These are phyloP conservation scores for Castanea sativa DNA, from an alignment of 306 rosid genomes.

Conservation along the genomic window DNA sequence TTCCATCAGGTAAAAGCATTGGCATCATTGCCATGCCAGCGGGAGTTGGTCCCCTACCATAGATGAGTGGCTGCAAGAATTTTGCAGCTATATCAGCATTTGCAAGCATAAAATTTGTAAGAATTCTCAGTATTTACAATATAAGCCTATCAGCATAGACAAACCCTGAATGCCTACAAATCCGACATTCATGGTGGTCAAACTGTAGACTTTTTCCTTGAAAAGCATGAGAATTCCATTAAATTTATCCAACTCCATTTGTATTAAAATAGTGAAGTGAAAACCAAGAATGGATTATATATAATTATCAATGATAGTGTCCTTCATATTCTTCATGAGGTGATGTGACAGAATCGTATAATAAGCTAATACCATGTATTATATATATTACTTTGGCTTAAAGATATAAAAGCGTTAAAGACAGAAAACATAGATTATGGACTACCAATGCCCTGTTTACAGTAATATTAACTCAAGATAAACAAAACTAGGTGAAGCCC, in stretches of 20 bases:
- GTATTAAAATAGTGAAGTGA: not conserved
- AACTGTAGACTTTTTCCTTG: not conserved
- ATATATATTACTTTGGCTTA: not conserved
- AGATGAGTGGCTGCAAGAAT: slow-evolving; percentile 63
- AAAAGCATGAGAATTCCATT: not conserved
- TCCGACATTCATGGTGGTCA: not conserved
- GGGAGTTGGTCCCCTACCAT: slow-evolving; percentile 58
- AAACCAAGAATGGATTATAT: not conserved
- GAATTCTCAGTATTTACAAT: not conserved
- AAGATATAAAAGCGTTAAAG: not conserved
- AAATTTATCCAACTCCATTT: not conserved
- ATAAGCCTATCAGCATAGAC: not conserved
- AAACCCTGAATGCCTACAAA: not conserved
- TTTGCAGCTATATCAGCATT: slow-evolving; percentile 29
- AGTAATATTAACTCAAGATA: not conserved
- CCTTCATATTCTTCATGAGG: not conserved
- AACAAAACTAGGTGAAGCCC: not conserved
- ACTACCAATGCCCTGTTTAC: not conserved
- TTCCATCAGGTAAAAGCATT: slow-evolving; percentile 70
- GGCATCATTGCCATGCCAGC: slow-evolving; percentile 73
- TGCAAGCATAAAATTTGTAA: not conserved
- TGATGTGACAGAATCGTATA: not conserved
- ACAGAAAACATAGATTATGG: not conserved
- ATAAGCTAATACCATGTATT: not conserved
- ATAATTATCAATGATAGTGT: not conserved